phyloP scores from a whole-genome alignment of 2,329 filamentous ascomycete genomes.

The Phoma sp. region DNA sequence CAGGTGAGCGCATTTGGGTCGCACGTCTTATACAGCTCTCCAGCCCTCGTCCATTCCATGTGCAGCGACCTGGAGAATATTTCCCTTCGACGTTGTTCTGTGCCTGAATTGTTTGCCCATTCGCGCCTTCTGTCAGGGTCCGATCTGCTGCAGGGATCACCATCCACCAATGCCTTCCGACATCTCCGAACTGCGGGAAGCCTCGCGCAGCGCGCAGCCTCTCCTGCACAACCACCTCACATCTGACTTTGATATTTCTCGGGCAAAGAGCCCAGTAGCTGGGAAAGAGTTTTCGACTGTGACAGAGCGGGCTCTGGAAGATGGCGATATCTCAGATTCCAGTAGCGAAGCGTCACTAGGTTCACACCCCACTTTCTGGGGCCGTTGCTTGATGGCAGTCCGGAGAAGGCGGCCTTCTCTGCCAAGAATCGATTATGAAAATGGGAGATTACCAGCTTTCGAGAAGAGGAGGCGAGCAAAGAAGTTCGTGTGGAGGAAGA shows the following conservation, averaged over 20 bases:
- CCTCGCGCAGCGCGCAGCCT: constrained; percentile 22
- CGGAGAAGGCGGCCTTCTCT: constrained; percentile 31
- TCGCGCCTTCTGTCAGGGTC: constrained; percentile 13
- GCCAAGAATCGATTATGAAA: constrained; percentile 18
- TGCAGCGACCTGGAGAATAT: background rate
- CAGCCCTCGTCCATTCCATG: background rate
- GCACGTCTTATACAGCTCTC: constrained; percentile 10
- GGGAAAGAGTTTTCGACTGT: constrained; percentile 24
- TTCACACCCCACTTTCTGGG: constrained; percentile 27
- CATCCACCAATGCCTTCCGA: constrained; percentile 24
- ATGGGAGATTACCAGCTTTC: constrained; percentile 19
- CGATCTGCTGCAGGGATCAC: constrained; percentile 18
- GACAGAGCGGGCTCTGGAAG: constrained; percentile 24
- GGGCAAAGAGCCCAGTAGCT: constrained; percentile 16
- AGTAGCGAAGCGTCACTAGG: constrained; percentile 22
- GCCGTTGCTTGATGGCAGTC: constrained; percentile 38
- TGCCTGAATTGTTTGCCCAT: background rate
- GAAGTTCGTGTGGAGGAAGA: constrained; percentile 27
- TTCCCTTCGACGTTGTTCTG: background rate
- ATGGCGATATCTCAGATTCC: constrained; percentile 30
- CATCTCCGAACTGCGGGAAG: constrained; percentile 16
- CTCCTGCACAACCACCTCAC: constrained; percentile 32
- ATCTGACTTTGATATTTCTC: constrained; percentile 23
- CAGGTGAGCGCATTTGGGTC: background rate
- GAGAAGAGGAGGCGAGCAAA: constrained; percentile 25